Evolutionary conservation across 1,284 basidiomycete species (phyloP).

Genomic region (Coriolopsis trogii): DNA sequence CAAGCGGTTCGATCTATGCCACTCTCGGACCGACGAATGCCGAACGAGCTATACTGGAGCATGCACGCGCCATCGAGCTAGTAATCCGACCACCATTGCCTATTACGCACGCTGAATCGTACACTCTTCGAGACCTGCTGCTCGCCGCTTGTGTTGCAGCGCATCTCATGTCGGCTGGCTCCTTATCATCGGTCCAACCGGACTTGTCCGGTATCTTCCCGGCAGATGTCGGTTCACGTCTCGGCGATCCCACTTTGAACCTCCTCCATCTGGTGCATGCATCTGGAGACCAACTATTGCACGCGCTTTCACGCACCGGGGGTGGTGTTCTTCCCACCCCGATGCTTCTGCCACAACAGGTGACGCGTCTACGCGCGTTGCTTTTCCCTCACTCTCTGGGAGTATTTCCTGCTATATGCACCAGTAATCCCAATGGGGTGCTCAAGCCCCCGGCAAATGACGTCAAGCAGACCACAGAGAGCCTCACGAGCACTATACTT

Average conservation of each 20-base stretch:
- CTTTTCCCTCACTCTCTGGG: slow-evolving; percentile 43
- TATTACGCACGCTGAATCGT: slow-evolving; percentile 15
- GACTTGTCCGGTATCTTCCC: slow-evolving; percentile 12
- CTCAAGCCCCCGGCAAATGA: slow-evolving; percentile 27
- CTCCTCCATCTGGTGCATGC: slow-evolving; percentile 25
- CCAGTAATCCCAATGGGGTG: slow-evolving; percentile 8
- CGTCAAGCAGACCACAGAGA: slow-evolving; percentile 33
- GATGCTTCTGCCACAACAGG: slow-evolving; percentile 48
- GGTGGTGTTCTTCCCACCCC: slow-evolving; percentile 44
- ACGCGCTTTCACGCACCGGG: slow-evolving; percentile 23
- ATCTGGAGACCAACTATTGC: slow-evolving; percentile 25
- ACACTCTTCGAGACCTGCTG: slow-evolving; percentile 30
- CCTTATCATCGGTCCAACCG: slow-evolving; percentile 2
- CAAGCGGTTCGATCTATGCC: slow-evolving; percentile 26
- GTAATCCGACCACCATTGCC: slow-evolving; percentile 24
- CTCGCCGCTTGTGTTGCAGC: slow-evolving; percentile 27
- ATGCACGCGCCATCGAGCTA: slow-evolving; percentile 28
- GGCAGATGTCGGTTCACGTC: slow-evolving; percentile 5
- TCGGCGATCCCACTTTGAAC: slow-evolving; percentile 20
- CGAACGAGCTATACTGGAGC: slow-evolving; percentile 21
- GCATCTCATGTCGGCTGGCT: slow-evolving; percentile 21
- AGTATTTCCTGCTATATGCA: slow-evolving; percentile 40
- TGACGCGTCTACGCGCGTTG: slow-evolving; percentile 36
- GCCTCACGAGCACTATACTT: slow-evolving; percentile 54
- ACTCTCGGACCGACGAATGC: slow-evolving; percentile 17